Evolutionary conservation across 352 stramenopile genomes (phyloP).

Genomic region (Phytopythium helicoides): DNA sequence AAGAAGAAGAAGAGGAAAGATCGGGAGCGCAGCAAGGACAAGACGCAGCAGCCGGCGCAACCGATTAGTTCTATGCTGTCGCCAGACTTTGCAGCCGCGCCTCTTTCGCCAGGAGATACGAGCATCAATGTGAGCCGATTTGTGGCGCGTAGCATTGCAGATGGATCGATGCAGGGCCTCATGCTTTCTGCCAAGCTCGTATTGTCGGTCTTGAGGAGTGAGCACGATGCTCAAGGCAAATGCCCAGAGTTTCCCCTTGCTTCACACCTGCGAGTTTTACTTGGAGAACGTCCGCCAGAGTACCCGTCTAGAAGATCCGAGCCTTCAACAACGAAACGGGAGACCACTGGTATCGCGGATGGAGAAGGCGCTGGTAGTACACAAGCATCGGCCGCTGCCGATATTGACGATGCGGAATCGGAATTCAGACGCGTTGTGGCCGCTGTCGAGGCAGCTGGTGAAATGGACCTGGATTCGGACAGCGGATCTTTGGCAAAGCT

Average conservation of each 20-base stretch:
- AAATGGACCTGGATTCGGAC: slow-evolving; percentile 75
- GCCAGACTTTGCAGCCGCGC: slow-evolving; percentile 62
- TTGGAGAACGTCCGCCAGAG: slow-evolving; percentile 61
- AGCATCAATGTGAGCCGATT: slow-evolving; percentile 70
- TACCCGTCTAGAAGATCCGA: slow-evolving; percentile 21
- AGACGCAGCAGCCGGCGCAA: slow-evolving; percentile 29
- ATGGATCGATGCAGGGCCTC: slow-evolving; percentile 72
- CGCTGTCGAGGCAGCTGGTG: slow-evolving; percentile 22
- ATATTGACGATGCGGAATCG: slow-evolving; percentile 25
- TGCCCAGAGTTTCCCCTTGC: slow-evolving; percentile 47
- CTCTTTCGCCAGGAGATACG: slow-evolving; percentile 50
- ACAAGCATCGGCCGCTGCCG: slow-evolving; percentile 4
- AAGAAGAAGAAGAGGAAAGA: slow-evolving; percentile 88
- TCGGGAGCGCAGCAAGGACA: slow-evolving; percentile 66
- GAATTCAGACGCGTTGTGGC: slow-evolving; percentile 28
- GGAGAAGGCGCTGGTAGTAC: slow-evolving; percentile 1
- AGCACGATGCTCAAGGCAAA: slow-evolving; percentile 7
- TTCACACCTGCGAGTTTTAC: slow-evolving; percentile 73
- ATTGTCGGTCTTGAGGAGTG: slow-evolving; percentile 38
- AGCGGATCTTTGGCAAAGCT: slow-evolving; percentile 59
- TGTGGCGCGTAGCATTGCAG: slow-evolving; percentile 69
- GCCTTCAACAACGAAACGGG: slow-evolving; percentile 18
- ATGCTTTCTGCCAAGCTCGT: slow-evolving; percentile 74
- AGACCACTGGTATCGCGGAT: slow-evolving; percentile 19
- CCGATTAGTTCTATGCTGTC: slow-evolving; percentile 55